Base-by-base conservation (phyloP, 2,329 filamentous ascomycete genomes). In the Fusarium continuum region DNA sequence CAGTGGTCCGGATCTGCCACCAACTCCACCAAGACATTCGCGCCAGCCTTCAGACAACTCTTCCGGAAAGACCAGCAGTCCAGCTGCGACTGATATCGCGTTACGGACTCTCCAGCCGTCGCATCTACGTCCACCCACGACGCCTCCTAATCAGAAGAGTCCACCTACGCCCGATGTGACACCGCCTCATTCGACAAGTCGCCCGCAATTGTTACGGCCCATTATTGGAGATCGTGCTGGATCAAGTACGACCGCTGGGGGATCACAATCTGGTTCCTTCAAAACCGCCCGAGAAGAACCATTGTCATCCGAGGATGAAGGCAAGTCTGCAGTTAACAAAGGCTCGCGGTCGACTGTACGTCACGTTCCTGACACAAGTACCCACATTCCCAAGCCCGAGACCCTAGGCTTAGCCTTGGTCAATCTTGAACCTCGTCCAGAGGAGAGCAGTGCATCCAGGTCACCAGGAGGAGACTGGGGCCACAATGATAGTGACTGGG, bases 91-190 rank as follows among this genome's bases (percentile, higher is more conserved):
- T 32, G 76, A 77, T 48, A 77, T 72, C 55, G 73, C 75, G 28
- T 69, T 76, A 52, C 75, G 73, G 51, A 80, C 77, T 64, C 71
- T 75, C 44, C 74, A 79, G 48, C 75, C 75, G 60, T 73, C 75
- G 36, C 73, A 76, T 48, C 70, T 72, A 43, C 77, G 75, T 50
- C 70, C 79, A 9, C 83, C 83, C n/a, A 78, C 80, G 50, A 91
- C 88, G 6, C 88, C 88, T 44, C 83, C 86, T 23, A 85, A 86
- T 64, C 85, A 88, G 64, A 83, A 83, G 70, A 91, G 87, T 68
- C 88, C 88, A 14, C 90, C 89, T 26, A 93, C 90, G 4, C 91
- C 90, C 28, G 90, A 92, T 75, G 84, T 90, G 39, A 93, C 90
- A 14, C 91, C 90, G 47, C 90, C 90, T 29, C 83, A 86, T 57